phyloP scores from a whole-genome alignment of 352 stramenopile genomes.

The Pythium myriotylum region DNA sequence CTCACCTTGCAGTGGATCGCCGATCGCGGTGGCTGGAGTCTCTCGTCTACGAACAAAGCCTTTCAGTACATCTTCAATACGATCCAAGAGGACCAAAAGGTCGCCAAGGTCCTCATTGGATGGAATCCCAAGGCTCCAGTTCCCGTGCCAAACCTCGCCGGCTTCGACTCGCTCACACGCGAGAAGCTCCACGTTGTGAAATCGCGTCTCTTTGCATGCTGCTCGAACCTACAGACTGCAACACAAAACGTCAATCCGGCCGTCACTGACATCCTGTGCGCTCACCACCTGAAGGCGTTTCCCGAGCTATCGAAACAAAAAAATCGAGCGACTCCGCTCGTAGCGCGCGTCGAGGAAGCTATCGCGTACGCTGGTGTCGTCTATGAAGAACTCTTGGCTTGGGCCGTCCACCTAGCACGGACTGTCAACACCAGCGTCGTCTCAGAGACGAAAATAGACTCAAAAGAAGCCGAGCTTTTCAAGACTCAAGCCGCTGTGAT shows the following conservation, averaged over 20 bases:
- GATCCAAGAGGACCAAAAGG: conserved; percentile 29
- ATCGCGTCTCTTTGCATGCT: not conserved
- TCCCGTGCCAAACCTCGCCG: not conserved
- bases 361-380: not conserved
- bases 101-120: conserved; percentile 30
- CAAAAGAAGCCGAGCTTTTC: not conserved
- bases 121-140: conserved; percentile 8
- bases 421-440: not conserved
- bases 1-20: conserved; percentile 34
- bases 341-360: not conserved
- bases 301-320: not conserved
- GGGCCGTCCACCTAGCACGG: not conserved
- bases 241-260: not conserved
- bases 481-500: conserved; percentile 3
- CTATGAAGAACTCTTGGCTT: conserved; percentile 6
- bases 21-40: conserved; percentile 32
- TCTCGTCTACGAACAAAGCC: conserved; percentile 30
- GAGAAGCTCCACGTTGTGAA: not conserved
- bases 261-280: not conserved
- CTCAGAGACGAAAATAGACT: not conserved
- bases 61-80: conserved; percentile 41
- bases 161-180: conserved; percentile 1
- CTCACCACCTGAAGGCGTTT: conserved; percentile 1
- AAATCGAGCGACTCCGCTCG: not conserved
- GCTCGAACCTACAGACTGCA: conserved; percentile 1